Conservation (phyloP, 1,284 basidiomycete genomes). For the Ganoderma meredithae region DNA sequence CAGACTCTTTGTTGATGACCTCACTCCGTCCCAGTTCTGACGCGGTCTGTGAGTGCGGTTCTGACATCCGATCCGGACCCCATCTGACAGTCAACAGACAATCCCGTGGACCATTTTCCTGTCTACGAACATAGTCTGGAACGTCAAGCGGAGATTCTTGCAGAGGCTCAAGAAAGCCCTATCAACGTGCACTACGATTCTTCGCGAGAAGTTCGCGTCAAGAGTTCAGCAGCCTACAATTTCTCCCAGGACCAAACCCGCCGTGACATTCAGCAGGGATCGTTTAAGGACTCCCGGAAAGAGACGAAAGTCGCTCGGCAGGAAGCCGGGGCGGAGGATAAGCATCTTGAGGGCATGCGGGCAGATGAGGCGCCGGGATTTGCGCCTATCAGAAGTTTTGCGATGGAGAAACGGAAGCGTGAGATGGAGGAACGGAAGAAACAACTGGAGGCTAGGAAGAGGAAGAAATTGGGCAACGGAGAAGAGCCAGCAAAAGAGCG, state of each 20-base stretch:
- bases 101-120: slow-evolving; percentile 83
- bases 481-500: background rate
- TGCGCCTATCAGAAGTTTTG: slow-evolving; percentile 55
- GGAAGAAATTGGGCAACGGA: slow-evolving; percentile 56
- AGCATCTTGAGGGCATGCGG: slow-evolving; percentile 72
- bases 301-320: slow-evolving; percentile 77
- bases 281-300: slow-evolving; percentile 71
- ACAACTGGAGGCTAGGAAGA: slow-evolving; percentile 81
- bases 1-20: background rate
- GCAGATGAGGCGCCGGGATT: slow-evolving; percentile 40
- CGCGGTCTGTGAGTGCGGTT: slow-evolving; percentile 49
- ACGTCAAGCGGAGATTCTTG: slow-evolving; percentile 77
- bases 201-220: no score
- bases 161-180: slow-evolving; percentile 77
- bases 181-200: slow-evolving; percentile 86
- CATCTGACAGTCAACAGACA: slow-evolving; percentile 54
- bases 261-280: slow-evolving; percentile 63
- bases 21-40: slow-evolving; percentile 53
- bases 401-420: slow-evolving; percentile 80
- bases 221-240: no score
- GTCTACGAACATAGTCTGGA: slow-evolving; percentile 87
- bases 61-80: background rate
- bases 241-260: no score
- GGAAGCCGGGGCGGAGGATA: slow-evolving; percentile 65
- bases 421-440: slow-evolving; percentile 81